A percentile compares a stretch with the other conserved stretches of the same genome.
Evolutionary conservation across 257 asterid genomes (phyloP).

Genomic region (Solanum sparsipilum): DNA sequence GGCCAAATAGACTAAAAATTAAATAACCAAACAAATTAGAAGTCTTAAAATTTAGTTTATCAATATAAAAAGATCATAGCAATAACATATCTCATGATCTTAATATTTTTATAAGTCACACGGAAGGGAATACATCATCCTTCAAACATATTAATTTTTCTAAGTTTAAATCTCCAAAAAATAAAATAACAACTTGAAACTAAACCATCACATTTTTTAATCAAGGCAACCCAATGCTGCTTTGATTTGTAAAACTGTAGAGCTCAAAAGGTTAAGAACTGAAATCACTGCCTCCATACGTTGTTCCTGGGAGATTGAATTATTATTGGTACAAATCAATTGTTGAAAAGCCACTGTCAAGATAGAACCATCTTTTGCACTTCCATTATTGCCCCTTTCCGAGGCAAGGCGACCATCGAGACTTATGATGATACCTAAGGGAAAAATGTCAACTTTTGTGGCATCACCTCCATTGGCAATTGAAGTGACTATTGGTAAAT

Average conservation of each 20-base stretch:
- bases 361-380: constrained; percentile 28
- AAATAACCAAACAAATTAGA: neutral
- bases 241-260: neutral
- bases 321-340: neutral
- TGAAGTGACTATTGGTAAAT: constrained; percentile 9
- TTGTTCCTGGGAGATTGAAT: constrained; percentile 22
- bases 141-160: neutral
- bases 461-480: constrained; percentile 34
- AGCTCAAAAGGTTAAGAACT: constrained; percentile 13
- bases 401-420: constrained; percentile 18
- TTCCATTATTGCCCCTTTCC: neutral
- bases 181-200: neutral
- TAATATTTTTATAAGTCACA: neutral
- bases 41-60: neutral
- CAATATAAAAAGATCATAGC: neutral
- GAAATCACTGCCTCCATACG: constrained; percentile 33
- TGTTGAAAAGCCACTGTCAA: constrained; percentile 45
- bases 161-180: neutral
- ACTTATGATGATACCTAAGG: constrained; percentile 56
- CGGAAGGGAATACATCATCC: neutral
- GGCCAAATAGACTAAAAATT: neutral
- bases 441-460: constrained; percentile 24
- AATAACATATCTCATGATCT: neutral
- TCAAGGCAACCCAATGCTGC: neutral
- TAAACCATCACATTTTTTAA: neutral